Conservation (phyloP, 2,329 filamentous ascomycete genomes). For the Aspergillus ruber region DNA sequence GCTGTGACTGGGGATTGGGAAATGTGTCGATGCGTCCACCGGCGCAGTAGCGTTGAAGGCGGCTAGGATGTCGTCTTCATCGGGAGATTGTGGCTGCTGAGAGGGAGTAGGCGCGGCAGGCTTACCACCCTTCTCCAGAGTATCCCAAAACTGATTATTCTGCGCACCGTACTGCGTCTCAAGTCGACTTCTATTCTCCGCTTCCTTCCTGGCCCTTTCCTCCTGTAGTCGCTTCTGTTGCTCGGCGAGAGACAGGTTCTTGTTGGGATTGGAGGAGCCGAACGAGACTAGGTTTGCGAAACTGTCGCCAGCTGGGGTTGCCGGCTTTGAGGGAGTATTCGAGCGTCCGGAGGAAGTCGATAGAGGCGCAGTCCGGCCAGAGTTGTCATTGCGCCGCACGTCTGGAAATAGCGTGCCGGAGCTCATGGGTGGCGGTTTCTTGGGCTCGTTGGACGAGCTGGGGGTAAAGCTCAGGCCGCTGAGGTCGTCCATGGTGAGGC, state of each 20-base stretch:
- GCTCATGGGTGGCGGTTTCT: slow-evolving; percentile 33
- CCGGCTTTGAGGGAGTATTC: slow-evolving; percentile 34
- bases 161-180: slow-evolving; percentile 68
- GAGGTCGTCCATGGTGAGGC: slow-evolving; percentile 40
- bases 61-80: slow-evolving; percentile 55
- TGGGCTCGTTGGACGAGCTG: slow-evolving; percentile 24
- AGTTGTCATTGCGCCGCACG: slow-evolving; percentile 32
- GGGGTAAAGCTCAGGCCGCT: slow-evolving; percentile 41
- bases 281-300: slow-evolving; percentile 64
- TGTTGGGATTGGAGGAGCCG: slow-evolving; percentile 40
- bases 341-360: slow-evolving; percentile 24
- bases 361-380: slow-evolving; percentile 40
- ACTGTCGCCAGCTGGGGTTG: slow-evolving; percentile 41
- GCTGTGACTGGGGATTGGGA: slow-evolving; percentile 41
- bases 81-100: slow-evolving; percentile 45
- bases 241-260: slow-evolving; percentile 63
- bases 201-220: slow-evolving; percentile 67
- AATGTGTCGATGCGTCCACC: slow-evolving; percentile 55
- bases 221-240: slow-evolving; percentile 66
- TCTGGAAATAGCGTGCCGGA: slow-evolving; percentile 29
- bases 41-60: slow-evolving; percentile 56
- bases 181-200: slow-evolving; percentile 62
- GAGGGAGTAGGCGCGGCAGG: slow-evolving; percentile 38
- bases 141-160: slow-evolving; percentile 68
- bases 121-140: slow-evolving; percentile 52